Evolutionary conservation across 108 stramenopile genomes (phyloP).

Genomic region (Pseudonitzschia pungens): DNA sequence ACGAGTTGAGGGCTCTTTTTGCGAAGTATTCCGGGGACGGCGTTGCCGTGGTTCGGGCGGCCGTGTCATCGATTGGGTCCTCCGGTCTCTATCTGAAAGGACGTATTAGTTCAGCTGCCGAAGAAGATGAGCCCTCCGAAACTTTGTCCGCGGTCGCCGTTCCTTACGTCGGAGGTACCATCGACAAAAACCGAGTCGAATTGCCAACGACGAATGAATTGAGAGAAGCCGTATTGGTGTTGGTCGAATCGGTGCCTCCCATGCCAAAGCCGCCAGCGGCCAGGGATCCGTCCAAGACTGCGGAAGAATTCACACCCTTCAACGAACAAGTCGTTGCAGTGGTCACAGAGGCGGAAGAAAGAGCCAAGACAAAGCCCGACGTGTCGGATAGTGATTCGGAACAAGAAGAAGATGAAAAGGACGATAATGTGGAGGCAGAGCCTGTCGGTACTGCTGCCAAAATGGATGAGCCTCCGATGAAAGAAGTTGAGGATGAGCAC

Average conservation of each 20-base stretch:
- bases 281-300: no score
- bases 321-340: slow-evolving; percentile 11
- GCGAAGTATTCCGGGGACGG: background rate
- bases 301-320: background rate
- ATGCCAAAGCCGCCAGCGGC: background rate
- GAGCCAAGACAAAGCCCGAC: background rate
- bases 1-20: slow-evolving; percentile 13
- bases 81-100: slow-evolving; percentile 25
- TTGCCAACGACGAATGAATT: slow-evolving; percentile 12
- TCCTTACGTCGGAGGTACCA: background rate
- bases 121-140: background rate
- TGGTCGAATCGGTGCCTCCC: slow-evolving; percentile 20
- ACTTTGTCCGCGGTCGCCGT: background rate
- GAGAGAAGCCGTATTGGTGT: slow-evolving; percentile 10
- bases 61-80: slow-evolving; percentile 19
- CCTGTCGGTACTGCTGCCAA: background rate
- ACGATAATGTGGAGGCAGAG: background rate
- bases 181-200: background rate
- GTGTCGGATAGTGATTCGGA: background rate
- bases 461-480: background rate
- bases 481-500: background rate
- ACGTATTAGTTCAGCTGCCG: background rate
- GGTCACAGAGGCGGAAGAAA: background rate
- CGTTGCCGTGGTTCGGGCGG: background rate
- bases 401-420: no score